These are phyloP conservation scores for Crepidotus sp. DNA, from an alignment of 1,284 basidiomycete species.

Conservation along the genomic window DNA sequence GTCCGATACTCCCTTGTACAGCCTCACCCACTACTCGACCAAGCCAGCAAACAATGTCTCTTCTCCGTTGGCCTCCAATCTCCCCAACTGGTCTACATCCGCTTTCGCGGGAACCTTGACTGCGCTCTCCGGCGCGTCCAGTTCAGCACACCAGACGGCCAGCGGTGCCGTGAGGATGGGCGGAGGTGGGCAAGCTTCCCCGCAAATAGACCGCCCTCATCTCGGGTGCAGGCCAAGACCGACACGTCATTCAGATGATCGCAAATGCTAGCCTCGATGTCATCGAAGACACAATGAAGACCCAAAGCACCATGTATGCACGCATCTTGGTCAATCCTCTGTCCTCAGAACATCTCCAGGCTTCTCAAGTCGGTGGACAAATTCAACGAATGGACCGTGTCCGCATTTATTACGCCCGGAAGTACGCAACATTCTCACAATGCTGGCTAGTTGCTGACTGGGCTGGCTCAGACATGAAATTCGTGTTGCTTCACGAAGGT, in stretches of 20 bases:
- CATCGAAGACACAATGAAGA: slow-evolving; percentile 84
- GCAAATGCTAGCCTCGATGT: slow-evolving; percentile 89
- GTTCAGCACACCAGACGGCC: slow-evolving; percentile 54
- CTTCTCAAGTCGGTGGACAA: slow-evolving; percentile 89
- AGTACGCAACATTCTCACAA: slow-evolving; percentile 49
- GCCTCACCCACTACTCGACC: slow-evolving; percentile 68
- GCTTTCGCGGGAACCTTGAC: slow-evolving; percentile 82
- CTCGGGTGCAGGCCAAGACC: slow-evolving; percentile 61
- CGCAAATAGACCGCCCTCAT: slow-evolving; percentile 29
- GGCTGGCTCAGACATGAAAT: slow-evolving; percentile 69
- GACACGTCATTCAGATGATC: slow-evolving; percentile 95
- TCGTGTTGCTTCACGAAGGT: slow-evolving; percentile 83
- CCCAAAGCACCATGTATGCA: slow-evolving; percentile 77
- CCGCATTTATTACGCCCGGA: slow-evolving; percentile 86
- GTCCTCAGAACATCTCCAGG: slow-evolving; percentile 37
- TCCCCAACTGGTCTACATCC: slow-evolving; percentile 79
- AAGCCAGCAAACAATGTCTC: slow-evolving; percentile 52
- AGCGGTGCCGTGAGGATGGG: slow-evolving; percentile 60
- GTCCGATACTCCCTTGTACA: slow-evolving; percentile 75
- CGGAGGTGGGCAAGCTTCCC: slow-evolving; percentile 29
- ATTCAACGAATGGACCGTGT: slow-evolving; percentile 96
- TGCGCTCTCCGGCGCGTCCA: slow-evolving; percentile 74
- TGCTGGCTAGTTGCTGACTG: slow-evolving; percentile 18
- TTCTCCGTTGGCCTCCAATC: slow-evolving; percentile 66
- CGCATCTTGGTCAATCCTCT: slow-evolving; percentile 8